Conservation (phyloP, 1,139 yeast species). For the Kluyveromyces sp. region DNA sequence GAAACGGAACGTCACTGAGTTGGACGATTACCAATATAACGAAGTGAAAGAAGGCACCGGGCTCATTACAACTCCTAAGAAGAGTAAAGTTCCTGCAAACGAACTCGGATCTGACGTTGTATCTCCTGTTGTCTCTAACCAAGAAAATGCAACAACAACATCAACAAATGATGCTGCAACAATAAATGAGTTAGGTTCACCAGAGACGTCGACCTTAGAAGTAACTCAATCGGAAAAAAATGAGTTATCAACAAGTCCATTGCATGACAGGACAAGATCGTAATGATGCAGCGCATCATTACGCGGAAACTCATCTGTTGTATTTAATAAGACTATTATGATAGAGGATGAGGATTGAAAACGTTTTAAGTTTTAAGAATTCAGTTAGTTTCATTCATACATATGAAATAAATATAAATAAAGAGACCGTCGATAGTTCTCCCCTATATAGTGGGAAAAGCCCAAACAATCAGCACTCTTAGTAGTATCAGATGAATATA, state of each 20-base stretch:
- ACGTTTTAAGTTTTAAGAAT: neutral
- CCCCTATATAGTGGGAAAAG: neutral
- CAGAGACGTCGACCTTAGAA: neutral
- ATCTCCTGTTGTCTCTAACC: slow-evolving; percentile 1
- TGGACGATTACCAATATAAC: slow-evolving; percentile 22
- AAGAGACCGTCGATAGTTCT: neutral
- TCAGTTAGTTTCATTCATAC: slow-evolving; percentile 2
- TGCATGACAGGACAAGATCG: slow-evolving; percentile 1
- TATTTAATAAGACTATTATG: neutral
- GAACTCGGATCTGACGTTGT: neutral
- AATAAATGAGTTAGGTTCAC: neutral
- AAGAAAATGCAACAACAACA: neutral
- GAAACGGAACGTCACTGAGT: slow-evolving; percentile 22
- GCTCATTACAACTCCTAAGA: slow-evolving; percentile 20
- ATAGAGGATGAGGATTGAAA: neutral
- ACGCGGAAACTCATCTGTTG: neutral
- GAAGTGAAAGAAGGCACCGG: slow-evolving; percentile 3
- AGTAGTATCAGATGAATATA: slow-evolving; percentile 2
- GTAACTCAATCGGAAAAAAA: neutral
- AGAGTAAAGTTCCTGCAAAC: slow-evolving; percentile 8
- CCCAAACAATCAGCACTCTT: neutral
- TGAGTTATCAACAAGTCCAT: slow-evolving; percentile 1
- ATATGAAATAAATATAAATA: slow-evolving; percentile 5
- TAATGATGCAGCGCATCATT: neutral
- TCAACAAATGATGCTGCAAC: neutral